Percentiles rank a stretch among this genome's conserved stretches.
phyloP scores from a whole-genome alignment of 768 basidiomycete genomes.

The Clitopilus hobsonii region DNA sequence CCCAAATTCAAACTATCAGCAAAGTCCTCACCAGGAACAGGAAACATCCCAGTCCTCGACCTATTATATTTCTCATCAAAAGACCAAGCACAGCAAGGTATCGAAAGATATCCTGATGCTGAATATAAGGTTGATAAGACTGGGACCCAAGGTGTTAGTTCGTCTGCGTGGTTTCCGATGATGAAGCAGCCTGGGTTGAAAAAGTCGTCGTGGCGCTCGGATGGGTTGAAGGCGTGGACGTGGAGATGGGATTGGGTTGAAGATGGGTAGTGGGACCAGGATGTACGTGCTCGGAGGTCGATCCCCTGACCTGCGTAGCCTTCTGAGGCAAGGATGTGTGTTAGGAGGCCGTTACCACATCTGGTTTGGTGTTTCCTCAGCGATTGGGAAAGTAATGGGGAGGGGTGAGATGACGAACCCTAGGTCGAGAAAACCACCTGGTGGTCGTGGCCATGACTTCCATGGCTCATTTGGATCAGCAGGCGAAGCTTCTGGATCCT shows the following conservation, averaged over 20 bases:
- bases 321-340: slow-evolving; percentile 79
- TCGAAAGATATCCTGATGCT: slow-evolving; percentile 69
- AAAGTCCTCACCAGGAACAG: slow-evolving; percentile 19
- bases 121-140: slow-evolving; percentile 61
- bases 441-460: slow-evolving; percentile 73
- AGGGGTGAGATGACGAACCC: slow-evolving; percentile 56
- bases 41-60: slow-evolving; percentile 29
- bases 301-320: slow-evolving; percentile 84
- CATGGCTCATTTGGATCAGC: slow-evolving; percentile 40
- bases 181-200: slow-evolving; percentile 58
- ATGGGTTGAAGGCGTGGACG: slow-evolving; percentile 72
- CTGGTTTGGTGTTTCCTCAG: slow-evolving; percentile 29
- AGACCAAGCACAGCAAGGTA: slow-evolving; percentile 89
- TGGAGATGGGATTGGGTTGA: slow-evolving; percentile 56
- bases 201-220: slow-evolving; percentile 15
- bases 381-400: not conserved
- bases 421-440: slow-evolving; percentile 84
- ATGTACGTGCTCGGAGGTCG: slow-evolving; percentile 80
- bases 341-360: slow-evolving; percentile 90
- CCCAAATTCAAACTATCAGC: slow-evolving; percentile 51
- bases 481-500: not conserved
- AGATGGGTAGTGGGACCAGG: slow-evolving; percentile 77
- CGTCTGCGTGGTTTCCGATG: slow-evolving; percentile 95
- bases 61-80: slow-evolving; percentile 68
- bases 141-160: slow-evolving; percentile 93